Evolutionary conservation across 2,329 filamentous ascomycete genomes (phyloP).

Genomic region (Alternaria dauci): DNA sequence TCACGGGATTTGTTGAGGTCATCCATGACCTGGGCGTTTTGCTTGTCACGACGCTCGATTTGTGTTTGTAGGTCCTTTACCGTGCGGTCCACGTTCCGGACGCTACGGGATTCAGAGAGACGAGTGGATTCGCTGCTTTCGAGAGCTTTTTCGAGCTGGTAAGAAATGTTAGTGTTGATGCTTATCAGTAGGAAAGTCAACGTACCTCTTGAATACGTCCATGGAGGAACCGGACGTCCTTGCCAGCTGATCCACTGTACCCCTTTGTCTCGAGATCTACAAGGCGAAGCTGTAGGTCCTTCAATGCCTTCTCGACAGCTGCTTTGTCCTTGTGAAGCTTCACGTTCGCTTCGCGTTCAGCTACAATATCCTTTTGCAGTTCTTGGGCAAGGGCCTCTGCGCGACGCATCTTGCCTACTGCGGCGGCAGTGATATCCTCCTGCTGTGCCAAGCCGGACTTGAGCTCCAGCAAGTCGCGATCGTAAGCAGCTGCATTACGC

Average conservation of each 20-base stretch:
- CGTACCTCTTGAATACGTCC: conserved; percentile 93
- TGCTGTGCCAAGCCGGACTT: conserved; percentile 90
- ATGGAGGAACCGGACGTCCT: conserved; percentile 94
- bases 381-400: conserved; percentile 87
- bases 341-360: conserved; percentile 82
- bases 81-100: conserved; percentile 90
- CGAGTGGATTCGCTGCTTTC: conserved; percentile 83
- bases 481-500: conserved; percentile 86
- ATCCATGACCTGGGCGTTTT: conserved; percentile 79
- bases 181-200: conserved; percentile 13
- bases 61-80: conserved; percentile 93
- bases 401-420: conserved; percentile 95
- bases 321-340: conserved; percentile 91
- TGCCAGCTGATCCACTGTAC: conserved; percentile 84
- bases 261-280: conserved; percentile 97
- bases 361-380: conserved; percentile 89
- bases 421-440: conserved; percentile 89
- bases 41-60: conserved; percentile 91
- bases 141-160: conserved; percentile 84
- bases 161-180: conserved; percentile 21
- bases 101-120: conserved; percentile 82
- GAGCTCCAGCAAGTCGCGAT: conserved; percentile 87
- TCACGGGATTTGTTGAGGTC: conserved; percentile 87
- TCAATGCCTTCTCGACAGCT: conserved; percentile 84
- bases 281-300: conserved; percentile 87